Evolutionary conservation across 192 early-diverging fungal species (phyloP).

Genomic region (Umbelopsis vinacea): DNA sequence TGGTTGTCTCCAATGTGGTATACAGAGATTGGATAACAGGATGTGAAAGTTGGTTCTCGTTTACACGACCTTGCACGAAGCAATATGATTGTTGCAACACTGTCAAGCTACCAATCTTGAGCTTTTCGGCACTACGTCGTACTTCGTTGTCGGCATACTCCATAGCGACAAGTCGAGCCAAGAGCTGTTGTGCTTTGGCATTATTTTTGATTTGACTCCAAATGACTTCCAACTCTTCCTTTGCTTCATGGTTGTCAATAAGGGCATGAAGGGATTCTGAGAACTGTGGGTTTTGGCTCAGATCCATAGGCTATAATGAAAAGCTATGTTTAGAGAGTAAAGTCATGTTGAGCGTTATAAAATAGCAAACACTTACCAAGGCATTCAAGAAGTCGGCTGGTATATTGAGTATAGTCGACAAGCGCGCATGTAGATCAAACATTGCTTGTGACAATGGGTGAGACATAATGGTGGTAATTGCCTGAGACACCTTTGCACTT

Average conservation of each 20-base stretch:
- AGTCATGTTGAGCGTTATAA: not conserved
- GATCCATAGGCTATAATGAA: slow-evolving; percentile 1
- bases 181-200: slow-evolving; percentile 28
- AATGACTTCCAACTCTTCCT: not conserved
- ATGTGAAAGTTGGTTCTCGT: slow-evolving; percentile 49
- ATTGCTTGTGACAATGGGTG: slow-evolving; percentile 2
- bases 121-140: slow-evolving; percentile 20
- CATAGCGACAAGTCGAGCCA: slow-evolving; percentile 30
- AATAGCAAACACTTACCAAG: not conserved
- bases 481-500: slow-evolving; percentile 12
- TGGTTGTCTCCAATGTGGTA: slow-evolving; percentile 46
- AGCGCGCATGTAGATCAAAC: not conserved
- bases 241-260: not conserved
- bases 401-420: not conserved
- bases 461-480: not conserved
- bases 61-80: slow-evolving; percentile 42
- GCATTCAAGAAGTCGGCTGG: not conserved
- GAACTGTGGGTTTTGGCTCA: slow-evolving; percentile 10
- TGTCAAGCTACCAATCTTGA: slow-evolving; percentile 38
- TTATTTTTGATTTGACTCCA: not conserved
- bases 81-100: slow-evolving; percentile 49
- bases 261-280: not conserved
- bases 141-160: slow-evolving; percentile 34
- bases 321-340: not conserved
- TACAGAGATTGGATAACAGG: slow-evolving; percentile 47